These are phyloP conservation scores for Pseudoscleropodium purum DNA, from an alignment of 225 moss, liverwort and hornwort species.

Conservation along the genomic window DNA sequence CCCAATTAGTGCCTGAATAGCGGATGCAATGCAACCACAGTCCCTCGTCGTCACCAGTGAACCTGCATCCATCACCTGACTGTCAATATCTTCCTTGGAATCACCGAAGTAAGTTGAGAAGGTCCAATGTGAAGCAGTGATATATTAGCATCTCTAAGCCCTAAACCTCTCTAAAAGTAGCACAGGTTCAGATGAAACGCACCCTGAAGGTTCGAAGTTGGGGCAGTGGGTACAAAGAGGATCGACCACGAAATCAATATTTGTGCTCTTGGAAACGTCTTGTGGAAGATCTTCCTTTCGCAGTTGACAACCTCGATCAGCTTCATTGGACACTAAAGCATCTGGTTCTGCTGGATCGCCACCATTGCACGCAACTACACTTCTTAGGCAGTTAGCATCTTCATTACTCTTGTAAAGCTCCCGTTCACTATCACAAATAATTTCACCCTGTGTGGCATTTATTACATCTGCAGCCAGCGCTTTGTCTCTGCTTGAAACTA, in stretches of 20 bases:
- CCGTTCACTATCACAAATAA: not conserved
- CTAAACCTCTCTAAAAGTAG: not conserved
- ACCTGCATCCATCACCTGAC: constrained; percentile 26
- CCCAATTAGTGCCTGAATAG: constrained; percentile 70
- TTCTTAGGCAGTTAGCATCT: not conserved
- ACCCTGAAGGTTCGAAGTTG: constrained; percentile 74
- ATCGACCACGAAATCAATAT: constrained; percentile 47
- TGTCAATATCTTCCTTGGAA: not conserved
- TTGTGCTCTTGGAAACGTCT: not conserved
- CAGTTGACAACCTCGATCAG: not conserved
- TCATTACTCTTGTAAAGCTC: not conserved
- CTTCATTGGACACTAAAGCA: not conserved
- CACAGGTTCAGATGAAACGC: constrained; percentile 2
- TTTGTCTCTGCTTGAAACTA: not conserved
- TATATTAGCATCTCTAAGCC: not conserved
- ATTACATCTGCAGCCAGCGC: not conserved
- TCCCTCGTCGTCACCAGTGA: constrained; percentile 51
- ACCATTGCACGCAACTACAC: not conserved
- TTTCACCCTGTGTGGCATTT: not conserved
- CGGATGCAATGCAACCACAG: constrained; percentile 88
- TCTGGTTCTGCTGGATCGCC: not conserved
- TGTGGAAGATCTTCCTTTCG: not conserved
- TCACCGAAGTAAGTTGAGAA: not conserved
- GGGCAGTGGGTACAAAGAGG: constrained; percentile 84
- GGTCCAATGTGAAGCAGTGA: not conserved